phyloP scores from a whole-genome alignment of 2,329 filamentous ascomycete species.

The Colletotrichum kahawae region DNA sequence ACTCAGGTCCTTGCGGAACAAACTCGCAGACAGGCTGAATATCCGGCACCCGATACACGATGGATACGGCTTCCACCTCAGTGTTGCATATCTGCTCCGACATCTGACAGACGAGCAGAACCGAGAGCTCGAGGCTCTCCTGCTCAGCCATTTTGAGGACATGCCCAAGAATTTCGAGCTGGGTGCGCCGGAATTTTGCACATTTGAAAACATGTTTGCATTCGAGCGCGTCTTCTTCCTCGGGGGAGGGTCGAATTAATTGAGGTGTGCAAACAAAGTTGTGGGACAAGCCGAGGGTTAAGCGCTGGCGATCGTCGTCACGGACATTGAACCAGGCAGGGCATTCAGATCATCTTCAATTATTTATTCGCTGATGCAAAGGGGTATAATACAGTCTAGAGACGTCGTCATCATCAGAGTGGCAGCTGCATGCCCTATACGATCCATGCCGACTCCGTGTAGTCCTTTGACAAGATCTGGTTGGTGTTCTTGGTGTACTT shows the following conservation, averaged over 20 bases:
- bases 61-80: slow-evolving; percentile 28
- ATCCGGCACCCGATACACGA: slow-evolving; percentile 25
- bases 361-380: background rate
- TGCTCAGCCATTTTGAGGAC: slow-evolving; percentile 13
- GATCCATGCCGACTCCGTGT: slow-evolving; percentile 14
- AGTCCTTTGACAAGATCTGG: background rate
- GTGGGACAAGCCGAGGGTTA: background rate
- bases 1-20: slow-evolving; percentile 24
- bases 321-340: background rate
- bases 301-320: background rate
- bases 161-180: slow-evolving; percentile 26
- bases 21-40: slow-evolving; percentile 20
- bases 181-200: slow-evolving; percentile 27
- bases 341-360: background rate
- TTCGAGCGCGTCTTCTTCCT: slow-evolving; percentile 25
- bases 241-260: background rate
- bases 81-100: slow-evolving; percentile 28
- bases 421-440: background rate
- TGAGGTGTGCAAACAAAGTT: background rate
- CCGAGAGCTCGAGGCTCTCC: slow-evolving; percentile 16
- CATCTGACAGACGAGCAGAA: slow-evolving; percentile 18
- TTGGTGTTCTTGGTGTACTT: slow-evolving; percentile 15
- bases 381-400: background rate
- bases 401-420: background rate
- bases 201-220: slow-evolving; percentile 28